Conservation (phyloP, 345 rosid genomes). For the Heritiera littoralis region DNA sequence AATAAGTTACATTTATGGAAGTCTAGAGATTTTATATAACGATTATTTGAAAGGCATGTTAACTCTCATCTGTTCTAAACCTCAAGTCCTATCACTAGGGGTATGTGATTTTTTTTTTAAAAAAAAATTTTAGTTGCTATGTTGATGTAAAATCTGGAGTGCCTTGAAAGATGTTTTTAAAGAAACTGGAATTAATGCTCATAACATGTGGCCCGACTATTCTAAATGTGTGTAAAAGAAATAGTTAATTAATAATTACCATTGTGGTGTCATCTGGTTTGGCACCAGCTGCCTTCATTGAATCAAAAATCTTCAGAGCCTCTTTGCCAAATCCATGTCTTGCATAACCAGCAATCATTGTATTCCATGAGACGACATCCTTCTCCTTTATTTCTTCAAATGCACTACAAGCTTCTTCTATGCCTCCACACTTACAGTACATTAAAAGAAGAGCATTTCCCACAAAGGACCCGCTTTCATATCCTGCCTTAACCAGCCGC, state of each 20-base stretch:
- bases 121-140: background rate
- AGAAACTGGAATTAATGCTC: background rate
- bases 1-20: background rate
- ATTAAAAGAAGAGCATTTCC: constrained; percentile 72
- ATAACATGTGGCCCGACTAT: background rate
- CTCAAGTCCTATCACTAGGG: background rate
- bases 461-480: constrained; percentile 56
- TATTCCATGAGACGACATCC: constrained; percentile 72
- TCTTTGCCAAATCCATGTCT: constrained; percentile 65
- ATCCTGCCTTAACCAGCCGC: constrained; percentile 63
- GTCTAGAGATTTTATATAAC: background rate
- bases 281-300: constrained; percentile 53
- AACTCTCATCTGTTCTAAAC: background rate
- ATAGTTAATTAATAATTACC: constrained; percentile 33
- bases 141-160: background rate
- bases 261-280: constrained; percentile 64
- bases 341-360: constrained; percentile 67
- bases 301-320: constrained; percentile 56
- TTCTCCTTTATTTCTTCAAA: constrained; percentile 58
- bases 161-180: background rate
- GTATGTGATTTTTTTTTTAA: background rate
- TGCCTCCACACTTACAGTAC: constrained; percentile 77
- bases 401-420: constrained; percentile 57
- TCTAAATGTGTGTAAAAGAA: constrained; percentile 3
- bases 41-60: background rate